Evolutionary conservation across 139 green algal species (phyloP), one percentile per base, ranked within the genome.

Genomic region (Micromonas commoda): DNA sequence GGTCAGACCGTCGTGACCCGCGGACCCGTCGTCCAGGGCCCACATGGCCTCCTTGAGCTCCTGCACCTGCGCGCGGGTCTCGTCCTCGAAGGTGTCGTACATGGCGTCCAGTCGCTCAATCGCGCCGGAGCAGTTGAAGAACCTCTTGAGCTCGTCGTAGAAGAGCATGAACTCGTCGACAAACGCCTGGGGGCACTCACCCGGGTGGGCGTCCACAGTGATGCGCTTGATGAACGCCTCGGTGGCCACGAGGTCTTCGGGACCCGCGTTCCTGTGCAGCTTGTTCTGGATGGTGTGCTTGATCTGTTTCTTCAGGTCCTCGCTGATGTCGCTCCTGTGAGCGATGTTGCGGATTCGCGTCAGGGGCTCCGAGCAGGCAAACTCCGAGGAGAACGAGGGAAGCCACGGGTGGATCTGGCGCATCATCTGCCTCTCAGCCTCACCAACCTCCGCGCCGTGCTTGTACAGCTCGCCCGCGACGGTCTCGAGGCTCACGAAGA

Each of bases 211-310:
- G 2, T 31, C 13, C 19, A 16, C n/a, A 0, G 73, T 76, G 45
- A 98, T 81, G 35, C 88, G 87, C 28, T 80, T 67, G 60, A 98
- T 87, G 91, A 99, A 93, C 1, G 77, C 80, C 85, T 98, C 94
- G 0, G 92, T 94, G 5, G 95, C 95, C 34, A 97, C 87, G 37
- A 99, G 85, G 83, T 99, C 95, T 81, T 99, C 94, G 0, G 95
- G 94, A 0, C 91, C 94, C n/a, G 95, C 95, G 82, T 95, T 96
- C 78, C 94, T 88, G 86, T 99, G 95, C 69, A 99, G 88, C 91
- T 99, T 99, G 89, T 99, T 99, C 86, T 97, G 93, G 69, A 99
- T 91, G 29, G 95, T 99, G 87, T 99, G 95, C 89, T 99, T 99
- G 87, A 99, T 97, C 89, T 99, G 93, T 52, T 92, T 82, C 28